Evolutionary conservation across 495 filamentous ascomycete species (phyloP), one percentile per base, ranked within the genome.

Genomic region (Thermothielavioides terrestris): DNA sequence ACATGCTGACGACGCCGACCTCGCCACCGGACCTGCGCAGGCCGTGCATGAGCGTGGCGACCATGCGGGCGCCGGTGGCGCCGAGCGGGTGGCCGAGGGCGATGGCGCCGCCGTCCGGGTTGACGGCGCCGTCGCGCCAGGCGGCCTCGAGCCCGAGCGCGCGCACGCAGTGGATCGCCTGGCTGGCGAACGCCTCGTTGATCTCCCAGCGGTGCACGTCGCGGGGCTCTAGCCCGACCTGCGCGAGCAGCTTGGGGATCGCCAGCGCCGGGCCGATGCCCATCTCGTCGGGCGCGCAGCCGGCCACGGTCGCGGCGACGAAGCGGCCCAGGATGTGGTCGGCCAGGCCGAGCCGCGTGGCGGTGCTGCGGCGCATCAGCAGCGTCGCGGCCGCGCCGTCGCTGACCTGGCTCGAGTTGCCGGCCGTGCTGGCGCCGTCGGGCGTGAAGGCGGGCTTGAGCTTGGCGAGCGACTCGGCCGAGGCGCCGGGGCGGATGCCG

Each of bases 181-280:
- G 90, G 46, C 83, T 86, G 4, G 90, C 90, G 68, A 95, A 96
- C 17, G 90, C 89, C 75, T 95, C 90, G 66, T 95, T 96, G 64
- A 96, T 83, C 75, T 96, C 90, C 89, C 89, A 95, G n/a, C 91
- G 70, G 6, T 83, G 78, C 0, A 96, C 82, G 41, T 96, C 87
- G 9, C 72, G 68, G 6, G 71, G 80, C 41, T 59, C 58, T 30
- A 95, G 52, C 15, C 82, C 87, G 9, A 84, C 74, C 46, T 76
- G 74, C 40, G 74, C 61, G 17, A 95, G 69, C 35, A 94, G 73
- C 62, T 84, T 86, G 22, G 90, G 89, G 35, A 95, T 89, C 1
- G 87, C 89, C 25, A 92, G 58, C 6, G 88, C 86, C 10, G 89
- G 89, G 0, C 89, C 89, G 42, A 95, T 76, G 32, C 89, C 89